Evolutionary conservation across 495 filamentous ascomycete genomes (phyloP).

Genomic region (Lophiostoma macrostomum): DNA sequence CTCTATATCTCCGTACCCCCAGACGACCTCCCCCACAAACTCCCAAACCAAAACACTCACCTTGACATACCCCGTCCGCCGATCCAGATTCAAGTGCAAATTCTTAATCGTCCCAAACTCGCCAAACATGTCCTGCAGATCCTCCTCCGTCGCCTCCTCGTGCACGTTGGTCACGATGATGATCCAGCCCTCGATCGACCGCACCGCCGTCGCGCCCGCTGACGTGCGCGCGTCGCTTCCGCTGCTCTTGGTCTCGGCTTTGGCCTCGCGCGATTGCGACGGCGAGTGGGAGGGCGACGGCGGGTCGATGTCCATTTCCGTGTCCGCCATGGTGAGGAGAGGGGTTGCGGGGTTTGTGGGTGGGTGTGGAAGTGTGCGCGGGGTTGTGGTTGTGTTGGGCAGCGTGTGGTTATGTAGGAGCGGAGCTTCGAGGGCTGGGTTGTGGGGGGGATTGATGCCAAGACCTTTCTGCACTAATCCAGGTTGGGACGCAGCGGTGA

Average conservation of each 20-base stretch:
- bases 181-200: slow-evolving; percentile 99
- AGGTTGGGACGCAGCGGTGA: too few relatives aligned
- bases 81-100: slow-evolving; percentile 88
- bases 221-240: slow-evolving; percentile 67
- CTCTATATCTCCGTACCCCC: neutral
- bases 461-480: too few relatives aligned
- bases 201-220: slow-evolving; percentile 81
- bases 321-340: slow-evolving; percentile 40
- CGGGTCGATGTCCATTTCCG: slow-evolving; percentile 77
- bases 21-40: neutral
- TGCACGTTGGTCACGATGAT: slow-evolving; percentile 95
- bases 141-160: slow-evolving; percentile 96
- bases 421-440: too few relatives aligned
- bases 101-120: slow-evolving; percentile 99
- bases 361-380: too few relatives aligned
- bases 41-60: slow-evolving; percentile 45
- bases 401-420: too few relatives aligned
- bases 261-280: slow-evolving; percentile 40
- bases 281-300: slow-evolving; percentile 27
- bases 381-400: too few relatives aligned
- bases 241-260: too few relatives aligned
- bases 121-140: slow-evolving; percentile 88
- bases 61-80: slow-evolving; percentile 97
- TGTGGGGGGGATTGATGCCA: too few relatives aligned
- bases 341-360: too few relatives aligned